Evolutionary conservation across 345 rosid genomes (phyloP).

Genomic region (Melaleuca alternifolia): DNA sequence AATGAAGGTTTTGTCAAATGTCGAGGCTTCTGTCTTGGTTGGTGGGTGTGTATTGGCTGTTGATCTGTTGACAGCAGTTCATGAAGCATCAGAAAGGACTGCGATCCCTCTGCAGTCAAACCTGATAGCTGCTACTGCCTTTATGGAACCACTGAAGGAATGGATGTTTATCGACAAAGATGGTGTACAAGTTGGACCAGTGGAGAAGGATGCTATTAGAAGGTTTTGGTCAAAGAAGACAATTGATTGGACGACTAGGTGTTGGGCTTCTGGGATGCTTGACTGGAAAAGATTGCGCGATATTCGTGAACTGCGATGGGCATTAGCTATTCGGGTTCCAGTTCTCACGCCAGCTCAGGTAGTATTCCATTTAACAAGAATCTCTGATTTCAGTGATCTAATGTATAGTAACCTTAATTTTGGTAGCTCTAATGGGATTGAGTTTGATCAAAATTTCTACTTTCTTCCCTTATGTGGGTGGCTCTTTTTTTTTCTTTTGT

Average conservation of each 20-base stretch:
- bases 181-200: constrained; percentile 83
- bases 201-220: constrained; percentile 94
- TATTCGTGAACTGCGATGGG: constrained; percentile 99
- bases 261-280: constrained; percentile 91
- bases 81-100: constrained; percentile 97
- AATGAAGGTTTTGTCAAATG: constrained; percentile 83
- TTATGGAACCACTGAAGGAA: constrained; percentile 98
- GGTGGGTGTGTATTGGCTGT: constrained; percentile 98
- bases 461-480: not conserved
- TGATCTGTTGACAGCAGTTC: constrained; percentile 90
- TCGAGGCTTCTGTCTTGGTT: constrained; percentile 91
- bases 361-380: not conserved
- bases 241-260: constrained; percentile 86
- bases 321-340: constrained; percentile 81
- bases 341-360: constrained; percentile 96
- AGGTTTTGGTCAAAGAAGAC: constrained; percentile 87
- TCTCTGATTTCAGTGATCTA: not conserved
- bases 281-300: constrained; percentile 96
- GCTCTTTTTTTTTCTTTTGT: not conserved
- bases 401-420: not conserved
- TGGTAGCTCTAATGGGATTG: not conserved
- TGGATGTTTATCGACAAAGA: constrained; percentile 81
- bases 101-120: constrained; percentile 95
- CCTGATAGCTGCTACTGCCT: constrained; percentile 94
- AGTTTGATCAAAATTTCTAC: not conserved